Evolutionary conservation across 495 filamentous ascomycete genomes (phyloP), one percentile per base, ranked within the genome.

Genomic region (Sabuloglossum arenarium): DNA sequence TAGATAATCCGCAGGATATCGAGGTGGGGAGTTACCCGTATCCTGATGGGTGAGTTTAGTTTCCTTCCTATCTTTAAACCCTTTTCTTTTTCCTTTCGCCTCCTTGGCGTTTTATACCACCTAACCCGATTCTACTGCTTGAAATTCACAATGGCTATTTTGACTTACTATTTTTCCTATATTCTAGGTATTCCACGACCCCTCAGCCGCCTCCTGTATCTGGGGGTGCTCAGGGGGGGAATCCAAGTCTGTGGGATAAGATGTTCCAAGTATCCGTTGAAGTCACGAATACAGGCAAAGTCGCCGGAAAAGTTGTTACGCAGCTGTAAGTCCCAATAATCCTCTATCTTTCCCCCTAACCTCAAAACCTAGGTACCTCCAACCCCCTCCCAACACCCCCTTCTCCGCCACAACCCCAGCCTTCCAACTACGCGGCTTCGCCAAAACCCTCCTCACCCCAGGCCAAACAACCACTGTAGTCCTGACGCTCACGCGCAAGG

Each of bases 1-100:
- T 96, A n/a, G 60, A 70, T 0, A 71, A 69, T 6, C 68, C 78
- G 29, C 76, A 79, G 25, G 71, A 77, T 9, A 75, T 82, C 50
- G 73, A 72, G 11, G 50, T 67, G 0, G 71, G 46, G 19, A 19
- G 14, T 8, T 39, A 39, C 16, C 8, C 8, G 1, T 86, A 86
- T 59, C 73, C 75, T 39, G 34, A 8, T 16, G 34, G 34, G 34
- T 39, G 16, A 39, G 34, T n/a, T n/a, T n/a, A n/a, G n/a, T n/a
- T n/a, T n/a, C n/a, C n/a, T n/a, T n/a, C n/a, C n/a, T n/a, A n/a
- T n/a, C n/a, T n/a, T n/a, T n/a, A n/a, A n/a, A n/a, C n/a, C n/a
- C n/a, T n/a, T n/a, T n/a, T n/a, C n/a, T n/a, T n/a, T n/a, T n/a
- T n/a, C n/a, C n/a, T n/a, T n/a, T n/a, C n/a, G n/a, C n/a, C n/a